These are phyloP conservation scores for Lachnellula occidentalis DNA, from an alignment of 2,329 filamentous ascomycete species.

Conservation along the genomic window DNA sequence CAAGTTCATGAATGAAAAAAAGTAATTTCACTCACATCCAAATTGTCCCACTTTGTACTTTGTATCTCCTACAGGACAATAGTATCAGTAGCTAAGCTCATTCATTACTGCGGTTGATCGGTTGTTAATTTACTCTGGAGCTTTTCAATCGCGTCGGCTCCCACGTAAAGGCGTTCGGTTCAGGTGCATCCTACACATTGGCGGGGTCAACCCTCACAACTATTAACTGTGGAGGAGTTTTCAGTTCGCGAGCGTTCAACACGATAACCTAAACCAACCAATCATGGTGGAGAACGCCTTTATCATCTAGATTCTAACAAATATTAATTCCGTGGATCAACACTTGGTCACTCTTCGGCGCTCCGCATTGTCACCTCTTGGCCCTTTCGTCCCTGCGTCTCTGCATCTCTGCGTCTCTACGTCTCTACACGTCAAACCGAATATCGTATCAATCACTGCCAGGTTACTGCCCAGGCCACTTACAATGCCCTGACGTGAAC, in stretches of 20 bases:
- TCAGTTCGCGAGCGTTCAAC: background rate
- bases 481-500: conserved; percentile 25
- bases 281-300: background rate
- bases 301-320: conserved; percentile 22
- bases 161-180: no score
- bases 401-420: no score
- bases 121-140: no score
- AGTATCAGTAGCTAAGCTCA: no score
- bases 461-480: conserved; percentile 10
- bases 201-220: background rate
- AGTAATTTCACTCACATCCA: no score
- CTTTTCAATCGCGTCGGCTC: no score
- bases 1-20: no score
- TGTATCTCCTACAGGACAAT: no score
- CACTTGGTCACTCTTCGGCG: conserved; percentile 18
- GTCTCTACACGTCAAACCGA: conserved; percentile 20
- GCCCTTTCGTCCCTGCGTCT: background rate
- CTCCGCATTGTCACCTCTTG: conserved; percentile 14
- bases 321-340: conserved; percentile 23
- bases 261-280: background rate
- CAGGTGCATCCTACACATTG: no score
- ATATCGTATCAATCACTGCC: conserved; percentile 20
- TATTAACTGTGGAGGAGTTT: background rate
- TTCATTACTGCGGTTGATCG: no score
- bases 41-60: no score